phyloP scores from a whole-genome alignment of 495 filamentous ascomycete genomes.

The Friedmanniomyces endolithicus region DNA sequence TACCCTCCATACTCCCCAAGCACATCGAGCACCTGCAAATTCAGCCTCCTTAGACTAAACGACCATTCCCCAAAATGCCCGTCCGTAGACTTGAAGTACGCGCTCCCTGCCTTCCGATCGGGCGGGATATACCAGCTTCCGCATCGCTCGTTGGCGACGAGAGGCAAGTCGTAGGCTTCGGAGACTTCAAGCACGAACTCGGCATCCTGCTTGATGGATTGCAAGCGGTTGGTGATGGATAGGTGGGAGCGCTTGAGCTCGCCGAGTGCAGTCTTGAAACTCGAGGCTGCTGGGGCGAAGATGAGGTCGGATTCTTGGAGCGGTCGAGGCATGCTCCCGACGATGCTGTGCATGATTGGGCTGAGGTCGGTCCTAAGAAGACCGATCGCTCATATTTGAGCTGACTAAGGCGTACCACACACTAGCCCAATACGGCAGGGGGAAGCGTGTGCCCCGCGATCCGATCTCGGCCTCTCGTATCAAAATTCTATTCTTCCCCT shows the following conservation, averaged over 20 bases:
- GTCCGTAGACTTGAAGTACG: slow-evolving; percentile 97
- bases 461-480: not conserved
- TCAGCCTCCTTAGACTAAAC: slow-evolving; percentile 73
- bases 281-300: slow-evolving; percentile 21
- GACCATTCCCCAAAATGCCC: slow-evolving; percentile 83
- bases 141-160: slow-evolving; percentile 88
- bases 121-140: slow-evolving; percentile 91
- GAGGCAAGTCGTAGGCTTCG: slow-evolving; percentile 44
- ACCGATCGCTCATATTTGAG: not conserved
- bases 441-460: not conserved
- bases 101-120: slow-evolving; percentile 49
- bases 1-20: slow-evolving; percentile 54
- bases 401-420: not conserved
- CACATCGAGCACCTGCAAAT: slow-evolving; percentile 60
- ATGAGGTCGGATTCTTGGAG: slow-evolving; percentile 23
- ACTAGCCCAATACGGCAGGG: not conserved
- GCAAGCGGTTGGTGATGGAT: slow-evolving; percentile 65
- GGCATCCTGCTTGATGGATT: slow-evolving; percentile 34
- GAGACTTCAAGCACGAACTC: slow-evolving; percentile 26
- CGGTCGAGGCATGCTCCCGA: not conserved
- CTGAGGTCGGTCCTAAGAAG: no score
- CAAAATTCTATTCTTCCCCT: not conserved
- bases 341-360: no score
- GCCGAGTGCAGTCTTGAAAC: slow-evolving; percentile 31
- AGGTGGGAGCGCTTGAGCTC: slow-evolving; percentile 61